Conservation (phyloP, 768 basidiomycete genomes). For the Rhodotorula toruloides region DNA sequence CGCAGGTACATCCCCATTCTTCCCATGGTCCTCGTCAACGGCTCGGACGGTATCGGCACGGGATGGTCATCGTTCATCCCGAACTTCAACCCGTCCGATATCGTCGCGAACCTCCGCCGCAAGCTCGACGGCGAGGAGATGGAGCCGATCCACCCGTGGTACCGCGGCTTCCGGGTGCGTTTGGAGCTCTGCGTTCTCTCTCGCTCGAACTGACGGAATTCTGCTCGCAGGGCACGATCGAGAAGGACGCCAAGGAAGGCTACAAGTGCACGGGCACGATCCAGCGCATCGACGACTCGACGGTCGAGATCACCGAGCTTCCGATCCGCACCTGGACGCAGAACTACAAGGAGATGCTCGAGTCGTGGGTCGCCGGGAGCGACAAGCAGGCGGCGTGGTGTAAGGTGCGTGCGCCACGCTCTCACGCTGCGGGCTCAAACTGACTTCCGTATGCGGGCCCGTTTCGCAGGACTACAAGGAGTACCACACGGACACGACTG, state of each 20-base stretch:
- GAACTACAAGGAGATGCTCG: slow-evolving; percentile 83
- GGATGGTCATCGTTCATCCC: slow-evolving; percentile 95
- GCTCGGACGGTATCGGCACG: slow-evolving; percentile 95
- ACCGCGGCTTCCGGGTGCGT: slow-evolving; percentile 70
- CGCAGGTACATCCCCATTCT: slow-evolving; percentile 71
- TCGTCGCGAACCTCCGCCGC: slow-evolving; percentile 78
- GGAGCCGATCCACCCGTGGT: slow-evolving; percentile 90
- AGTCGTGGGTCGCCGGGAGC: slow-evolving; percentile 68
- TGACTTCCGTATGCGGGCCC: not conserved
- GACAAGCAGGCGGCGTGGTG: slow-evolving; percentile 72
- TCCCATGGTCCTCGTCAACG: slow-evolving; percentile 84
- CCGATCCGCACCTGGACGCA: slow-evolving; percentile 95
- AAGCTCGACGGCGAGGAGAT: slow-evolving; percentile 79
- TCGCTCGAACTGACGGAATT: not conserved
- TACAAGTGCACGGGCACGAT: slow-evolving; percentile 70
- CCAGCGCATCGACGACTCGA: slow-evolving; percentile 74
- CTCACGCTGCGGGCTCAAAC: too few relatives aligned
- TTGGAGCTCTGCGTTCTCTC: not conserved
- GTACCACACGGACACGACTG: slow-evolving; percentile 84
- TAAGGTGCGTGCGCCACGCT: slow-evolving; percentile 55
- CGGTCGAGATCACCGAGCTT: slow-evolving; percentile 88
- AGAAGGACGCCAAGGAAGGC: slow-evolving; percentile 63
- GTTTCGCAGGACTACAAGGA: slow-evolving; percentile 83
- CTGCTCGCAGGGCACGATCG: slow-evolving; percentile 65
- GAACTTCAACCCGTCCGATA: slow-evolving; percentile 83